phyloP scores from a whole-genome alignment of 2,329 filamentous ascomycete genomes.

The Drechslerella dactyloides region DNA sequence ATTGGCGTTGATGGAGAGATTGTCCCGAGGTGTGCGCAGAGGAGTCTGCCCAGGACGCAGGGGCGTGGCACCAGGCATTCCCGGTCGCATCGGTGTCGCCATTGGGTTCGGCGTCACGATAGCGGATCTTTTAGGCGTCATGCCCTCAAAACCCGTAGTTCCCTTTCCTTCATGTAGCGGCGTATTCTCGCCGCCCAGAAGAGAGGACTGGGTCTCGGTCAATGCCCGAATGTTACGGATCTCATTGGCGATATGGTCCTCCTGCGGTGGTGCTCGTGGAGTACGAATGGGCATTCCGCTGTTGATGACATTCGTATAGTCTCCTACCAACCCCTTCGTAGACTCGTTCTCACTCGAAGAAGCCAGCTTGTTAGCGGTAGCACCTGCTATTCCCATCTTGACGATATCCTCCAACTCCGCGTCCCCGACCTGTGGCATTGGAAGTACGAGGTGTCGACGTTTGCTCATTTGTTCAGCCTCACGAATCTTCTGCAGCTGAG shows the following conservation, averaged over 20 bases:
- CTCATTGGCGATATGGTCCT: slow-evolving; percentile 95
- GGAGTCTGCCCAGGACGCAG: slow-evolving; percentile 75
- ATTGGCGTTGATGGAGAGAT: slow-evolving; percentile 78
- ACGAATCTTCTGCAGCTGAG: slow-evolving; percentile 89
- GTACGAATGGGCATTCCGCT: slow-evolving; percentile 87
- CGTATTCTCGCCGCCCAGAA: slow-evolving; percentile 92
- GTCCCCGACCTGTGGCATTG: slow-evolving; percentile 89
- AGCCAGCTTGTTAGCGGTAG: slow-evolving; percentile 78
- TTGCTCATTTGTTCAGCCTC: slow-evolving; percentile 98
- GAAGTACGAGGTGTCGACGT: slow-evolving; percentile 79
- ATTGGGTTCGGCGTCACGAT: slow-evolving; percentile 94
- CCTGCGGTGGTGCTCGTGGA: slow-evolving; percentile 85
- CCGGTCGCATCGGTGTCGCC: slow-evolving; percentile 82
- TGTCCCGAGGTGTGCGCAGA: slow-evolving; percentile 85
- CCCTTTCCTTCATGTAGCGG: slow-evolving; percentile 79
- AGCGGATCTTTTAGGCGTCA: slow-evolving; percentile 77
- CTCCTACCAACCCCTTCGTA: slow-evolving; percentile 82
- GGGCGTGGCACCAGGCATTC: slow-evolving; percentile 68
- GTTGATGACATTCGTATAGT: slow-evolving; percentile 77
- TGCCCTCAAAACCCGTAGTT: slow-evolving; percentile 87
- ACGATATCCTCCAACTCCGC: slow-evolving; percentile 95
- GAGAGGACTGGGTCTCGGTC: slow-evolving; percentile 89
- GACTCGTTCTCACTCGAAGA: slow-evolving; percentile 81
- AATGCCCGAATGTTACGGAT: slow-evolving; percentile 90
- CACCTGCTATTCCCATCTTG: slow-evolving; percentile 95